phyloP scores from a whole-genome alignment of 345 rosid species.

The Nasturtium officinale region DNA sequence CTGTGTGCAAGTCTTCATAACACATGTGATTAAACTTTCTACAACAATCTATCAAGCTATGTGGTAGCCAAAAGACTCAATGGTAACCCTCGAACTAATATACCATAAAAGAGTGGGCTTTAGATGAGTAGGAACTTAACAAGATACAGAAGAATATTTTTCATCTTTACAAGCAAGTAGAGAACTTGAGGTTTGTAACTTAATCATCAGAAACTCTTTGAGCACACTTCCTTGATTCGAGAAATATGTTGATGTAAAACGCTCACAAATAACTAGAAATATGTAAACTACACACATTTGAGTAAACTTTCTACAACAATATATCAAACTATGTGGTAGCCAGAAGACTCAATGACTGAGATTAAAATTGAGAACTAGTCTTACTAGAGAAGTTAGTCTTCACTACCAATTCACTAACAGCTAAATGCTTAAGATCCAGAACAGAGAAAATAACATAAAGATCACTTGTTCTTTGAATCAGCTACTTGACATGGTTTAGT shows the following conservation, averaged over 20 bases:
- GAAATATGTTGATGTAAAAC: not conserved
- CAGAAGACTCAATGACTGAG: not conserved
- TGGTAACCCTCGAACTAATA: not conserved
- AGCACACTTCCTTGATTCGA: not conserved
- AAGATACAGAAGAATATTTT: not conserved
- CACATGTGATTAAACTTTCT: not conserved
- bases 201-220: not conserved
- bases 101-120: not conserved
- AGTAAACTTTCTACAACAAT: not conserved
- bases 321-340: not conserved
- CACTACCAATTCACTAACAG: not conserved
- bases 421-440: conserved; percentile 12
- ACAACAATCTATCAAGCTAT: not conserved
- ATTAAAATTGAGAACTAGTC: too few species aligned
- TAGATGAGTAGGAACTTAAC: not conserved
- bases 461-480: not conserved
- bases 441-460: not conserved
- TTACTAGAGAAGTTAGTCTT: conserved; percentile 2
- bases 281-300: not conserved
- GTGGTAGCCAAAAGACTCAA: not conserved
- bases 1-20: not conserved
- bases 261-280: not conserved
- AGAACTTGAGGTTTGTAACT: not conserved
- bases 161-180: not conserved
- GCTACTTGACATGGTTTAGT: too few species aligned